Conservation (phyloP, 345 rosid species). For the Isatis tinctoria region DNA sequence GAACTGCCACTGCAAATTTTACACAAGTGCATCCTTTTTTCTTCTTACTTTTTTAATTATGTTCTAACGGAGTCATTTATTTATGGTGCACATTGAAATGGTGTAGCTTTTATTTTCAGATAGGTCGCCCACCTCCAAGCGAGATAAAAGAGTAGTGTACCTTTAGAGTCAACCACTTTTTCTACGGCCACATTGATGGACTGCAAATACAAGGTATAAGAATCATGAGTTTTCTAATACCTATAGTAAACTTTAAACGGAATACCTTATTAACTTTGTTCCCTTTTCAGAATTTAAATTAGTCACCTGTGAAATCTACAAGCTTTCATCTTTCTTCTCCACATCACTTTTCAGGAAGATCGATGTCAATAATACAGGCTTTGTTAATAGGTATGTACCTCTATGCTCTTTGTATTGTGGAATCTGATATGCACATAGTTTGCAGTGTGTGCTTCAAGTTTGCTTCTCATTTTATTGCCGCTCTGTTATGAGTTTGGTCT, state of each 20-base stretch:
- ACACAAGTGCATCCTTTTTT: neutral
- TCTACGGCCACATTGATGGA: slow-evolving; percentile 67
- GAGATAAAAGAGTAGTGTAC: slow-evolving; percentile 74
- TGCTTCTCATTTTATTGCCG: neutral
- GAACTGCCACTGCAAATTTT: neutral
- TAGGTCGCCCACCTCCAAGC: slow-evolving; percentile 82
- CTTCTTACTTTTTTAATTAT: neutral
- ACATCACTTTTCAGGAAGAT: slow-evolving; percentile 67
- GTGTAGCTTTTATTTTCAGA: slow-evolving; percentile 92
- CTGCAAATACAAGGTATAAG: slow-evolving; percentile 64
- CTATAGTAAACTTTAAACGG: neutral
- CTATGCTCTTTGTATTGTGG: neutral
- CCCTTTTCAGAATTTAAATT: slow-evolving; percentile 52
- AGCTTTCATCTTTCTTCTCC: slow-evolving; percentile 86
- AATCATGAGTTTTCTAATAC: neutral
- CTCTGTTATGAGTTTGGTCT: neutral
- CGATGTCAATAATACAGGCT: slow-evolving; percentile 56
- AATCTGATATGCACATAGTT: neutral
- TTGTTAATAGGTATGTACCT: slow-evolving; percentile 61
- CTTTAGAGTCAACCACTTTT: slow-evolving; percentile 64
- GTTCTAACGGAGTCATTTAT: neutral
- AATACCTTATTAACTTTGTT: neutral
- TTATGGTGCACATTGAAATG: slow-evolving; percentile 19
- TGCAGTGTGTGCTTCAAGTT: neutral
- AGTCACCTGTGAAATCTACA: slow-evolving; percentile 85